Evolutionary conservation across 2,329 filamentous ascomycete species (phyloP), one percentile per base, ranked within the genome.

Genomic region (Sporothrix brasiliensis): DNA sequence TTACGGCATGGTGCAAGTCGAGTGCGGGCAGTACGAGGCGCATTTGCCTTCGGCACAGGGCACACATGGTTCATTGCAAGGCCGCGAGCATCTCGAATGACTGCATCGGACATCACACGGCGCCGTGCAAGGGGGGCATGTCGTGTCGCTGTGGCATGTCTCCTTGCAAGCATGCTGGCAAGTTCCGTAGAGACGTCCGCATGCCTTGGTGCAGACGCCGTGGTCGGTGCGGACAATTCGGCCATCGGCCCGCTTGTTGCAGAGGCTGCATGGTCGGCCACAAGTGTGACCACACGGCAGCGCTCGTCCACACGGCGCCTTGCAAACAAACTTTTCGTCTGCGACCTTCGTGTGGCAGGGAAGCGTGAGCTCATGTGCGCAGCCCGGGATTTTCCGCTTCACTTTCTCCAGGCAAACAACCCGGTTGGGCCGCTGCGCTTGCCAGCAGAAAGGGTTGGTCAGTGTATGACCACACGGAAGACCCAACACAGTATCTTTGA

Each of bases 221-320:
- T 91, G 88, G 21, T 82, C 75, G 0, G 72, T 58, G 0, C 34
- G 50, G 0, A 27, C 52, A n/a, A 81, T 70, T 0, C 75, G 61
- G 2, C 77, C 79, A 0, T 77, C 76, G 9, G 77, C 73, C 30
- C 77, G 79, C 1, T 67, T 74, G 3, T 80, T 81, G 77, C 89
- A 92, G 0, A 73, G 69, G 7, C 71, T 77, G 75, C 89, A 92
- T 9, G 47, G 52, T 2, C 78, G 79, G 5, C 74, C 79, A 76
- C 89, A 92, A 0, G 69, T 70, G 75, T 91, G 89, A 0, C 90
- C 88, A 74, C 90, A 92, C 0, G 77, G 39, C 0, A 88, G 79
- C 0, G 75, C 54, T 0, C 73, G 72, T 0, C 77, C 79, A 73
- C 90, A 92, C 1, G 73, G 67, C 0, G 77, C 78, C 0, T 61